These are phyloP conservation scores for Poa annua DNA, from an alignment of 176 grass and related monocot genomes.

Conservation along the genomic window DNA sequence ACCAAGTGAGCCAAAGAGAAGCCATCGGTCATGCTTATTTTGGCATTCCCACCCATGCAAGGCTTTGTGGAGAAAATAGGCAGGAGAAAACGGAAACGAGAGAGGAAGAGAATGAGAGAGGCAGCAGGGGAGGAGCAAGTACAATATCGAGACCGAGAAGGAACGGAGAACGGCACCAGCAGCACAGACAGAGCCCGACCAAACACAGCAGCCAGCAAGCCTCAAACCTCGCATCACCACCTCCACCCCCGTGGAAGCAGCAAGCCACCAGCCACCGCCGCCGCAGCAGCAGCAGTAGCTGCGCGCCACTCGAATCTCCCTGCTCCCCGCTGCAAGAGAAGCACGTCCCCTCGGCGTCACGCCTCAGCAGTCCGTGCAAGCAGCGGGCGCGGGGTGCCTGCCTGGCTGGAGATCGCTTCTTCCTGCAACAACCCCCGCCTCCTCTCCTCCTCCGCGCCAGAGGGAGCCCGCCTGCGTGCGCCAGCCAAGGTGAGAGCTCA, in stretches of 20 bases:
- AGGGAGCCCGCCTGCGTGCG: not conserved
- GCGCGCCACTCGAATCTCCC: not conserved
- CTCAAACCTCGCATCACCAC: constrained; percentile 40
- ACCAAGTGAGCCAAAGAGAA: too few species aligned
- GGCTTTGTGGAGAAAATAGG: too few species aligned
- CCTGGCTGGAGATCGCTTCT: constrained; percentile 47
- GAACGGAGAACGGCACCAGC: constrained; percentile 44
- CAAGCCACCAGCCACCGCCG: constrained; percentile 33
- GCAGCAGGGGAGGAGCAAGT: not conserved
- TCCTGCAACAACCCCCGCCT: not conserved
- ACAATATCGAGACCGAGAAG: constrained; percentile 44
- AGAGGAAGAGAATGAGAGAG: not conserved
- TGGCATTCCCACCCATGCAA: too few species aligned
- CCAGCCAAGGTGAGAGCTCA: constrained; percentile 51
- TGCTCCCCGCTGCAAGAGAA: not conserved
- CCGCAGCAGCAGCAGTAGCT: not conserved
- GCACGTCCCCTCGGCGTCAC: not conserved
- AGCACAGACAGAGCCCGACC: constrained; percentile 38
- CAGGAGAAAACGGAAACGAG: too few species aligned
- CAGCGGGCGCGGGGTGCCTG: constrained; percentile 25
- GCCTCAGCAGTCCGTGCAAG: not conserved
- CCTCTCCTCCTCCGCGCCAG: not conserved
- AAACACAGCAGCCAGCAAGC: constrained; percentile 44
- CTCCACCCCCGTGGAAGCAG: constrained; percentile 24
- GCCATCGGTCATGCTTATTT: too few species aligned